Evolutionary conservation across 192 early-diverging fungal genomes (phyloP), one percentile per base, ranked within the genome.

Genomic region (Thamnidium elegans): DNA sequence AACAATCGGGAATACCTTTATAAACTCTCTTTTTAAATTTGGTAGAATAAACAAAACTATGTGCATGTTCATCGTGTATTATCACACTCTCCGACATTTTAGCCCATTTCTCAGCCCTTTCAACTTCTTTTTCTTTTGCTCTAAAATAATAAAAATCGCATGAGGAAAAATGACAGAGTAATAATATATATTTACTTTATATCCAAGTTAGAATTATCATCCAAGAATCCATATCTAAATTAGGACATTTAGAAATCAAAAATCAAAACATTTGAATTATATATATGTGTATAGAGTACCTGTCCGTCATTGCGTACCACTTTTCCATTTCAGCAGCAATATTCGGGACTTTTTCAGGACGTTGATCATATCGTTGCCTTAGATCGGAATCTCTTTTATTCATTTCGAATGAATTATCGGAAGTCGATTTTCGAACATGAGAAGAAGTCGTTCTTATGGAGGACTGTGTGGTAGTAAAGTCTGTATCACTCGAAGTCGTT

Each of bases 1-100:
- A 85, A 32, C 74, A 73, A 62, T 85, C 81, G 15, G 83, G 83
- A 42, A 85, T 78, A 9, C 83, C 83, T 65, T 85, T 85, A 68
- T 74, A 78, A 10, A 85, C 69, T n/a, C 83, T 63, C 42, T 63
- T 60, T 11, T 70, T 56, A 69, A 85, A 82, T 79, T 84, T 26
- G n/a, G 20, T 9, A 31, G 65, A 46, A 42, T 23, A 67, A 45
- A 43, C 39, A 55, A 76, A 76, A 15, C 50, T 44, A 44, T 68
- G 63, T 15, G 61, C 45, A 32, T 62, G 62, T 50, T 71, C 62
- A 19, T 52, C 52, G 6, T 62, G 32, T 20, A 50, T 34, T 15
- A 48, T 39, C 15, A 42, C 44, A 3, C 21, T 13, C 48, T 60
- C 63, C 5, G 69, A 60, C 74, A 76, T 76, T 10, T 50, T 51